Evolutionary conservation across 305 asterid species (phyloP).

Genomic region (Fraxinus paxiana): DNA sequence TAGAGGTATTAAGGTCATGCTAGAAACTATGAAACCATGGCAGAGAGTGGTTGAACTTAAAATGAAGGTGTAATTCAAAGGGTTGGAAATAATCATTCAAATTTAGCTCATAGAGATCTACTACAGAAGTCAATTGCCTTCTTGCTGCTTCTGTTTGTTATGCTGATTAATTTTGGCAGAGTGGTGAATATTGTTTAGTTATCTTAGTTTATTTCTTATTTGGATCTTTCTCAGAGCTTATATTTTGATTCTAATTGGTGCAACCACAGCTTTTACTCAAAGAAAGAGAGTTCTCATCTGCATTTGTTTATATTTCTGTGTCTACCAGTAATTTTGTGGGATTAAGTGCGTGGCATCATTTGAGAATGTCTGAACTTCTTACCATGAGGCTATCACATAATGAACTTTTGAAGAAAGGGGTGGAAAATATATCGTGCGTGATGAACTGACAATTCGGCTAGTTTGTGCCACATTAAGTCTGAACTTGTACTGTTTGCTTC

Average conservation of each 20-base stretch:
- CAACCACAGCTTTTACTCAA: not conserved
- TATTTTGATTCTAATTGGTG: not conserved
- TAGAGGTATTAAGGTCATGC: not conserved
- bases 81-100: not conserved
- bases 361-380: not conserved
- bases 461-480: not conserved
- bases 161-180: not conserved
- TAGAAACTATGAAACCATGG: not conserved
- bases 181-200: not conserved
- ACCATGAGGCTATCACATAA: not conserved
- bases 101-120: not conserved
- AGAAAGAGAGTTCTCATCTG: not conserved
- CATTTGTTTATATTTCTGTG: not conserved
- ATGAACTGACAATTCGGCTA: not conserved
- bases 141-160: not conserved
- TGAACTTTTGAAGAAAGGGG: not conserved
- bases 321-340: not conserved
- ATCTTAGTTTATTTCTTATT: not conserved
- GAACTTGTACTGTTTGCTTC: not conserved
- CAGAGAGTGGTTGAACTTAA: not conserved
- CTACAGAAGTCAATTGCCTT: not conserved
- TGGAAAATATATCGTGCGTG: not conserved
- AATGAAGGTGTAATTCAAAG: not conserved
- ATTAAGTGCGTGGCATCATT: not conserved
- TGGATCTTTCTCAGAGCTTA: not conserved